Evolutionary conservation across 1,284 basidiomycete genomes (phyloP).

Genomic region (Pyrrhoderma noxium): DNA sequence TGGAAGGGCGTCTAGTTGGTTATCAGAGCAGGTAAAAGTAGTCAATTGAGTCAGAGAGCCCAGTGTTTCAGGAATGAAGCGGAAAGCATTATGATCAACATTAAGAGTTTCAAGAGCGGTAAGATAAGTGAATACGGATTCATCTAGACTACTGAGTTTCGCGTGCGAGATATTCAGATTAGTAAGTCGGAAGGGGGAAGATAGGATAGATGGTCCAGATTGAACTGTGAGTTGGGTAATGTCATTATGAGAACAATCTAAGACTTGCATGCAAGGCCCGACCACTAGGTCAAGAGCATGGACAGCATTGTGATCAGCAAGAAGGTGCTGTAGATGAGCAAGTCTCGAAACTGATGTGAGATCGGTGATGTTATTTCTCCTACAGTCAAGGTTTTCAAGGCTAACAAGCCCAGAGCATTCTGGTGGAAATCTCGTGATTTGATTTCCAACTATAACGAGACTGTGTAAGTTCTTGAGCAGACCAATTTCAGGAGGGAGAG

Average conservation of each 20-base stretch:
- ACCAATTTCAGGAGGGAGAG: slow-evolving; percentile 78
- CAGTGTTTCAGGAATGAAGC: slow-evolving; percentile 76
- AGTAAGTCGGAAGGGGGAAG: slow-evolving; percentile 60
- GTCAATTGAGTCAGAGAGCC: slow-evolving; percentile 68
- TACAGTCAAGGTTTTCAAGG: slow-evolving; percentile 72
- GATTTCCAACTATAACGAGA: slow-evolving; percentile 87
- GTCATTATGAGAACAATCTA: slow-evolving; percentile 76
- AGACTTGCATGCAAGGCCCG: slow-evolving; percentile 49
- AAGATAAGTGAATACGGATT: slow-evolving; percentile 65
- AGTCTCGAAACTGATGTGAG: slow-evolving; percentile 63
- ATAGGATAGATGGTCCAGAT: slow-evolving; percentile 42
- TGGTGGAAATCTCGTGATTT: slow-evolving; percentile 70
- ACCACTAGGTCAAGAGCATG: slow-evolving; percentile 74
- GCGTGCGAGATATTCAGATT: slow-evolving; percentile 85
- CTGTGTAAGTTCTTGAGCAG: slow-evolving; percentile 63
- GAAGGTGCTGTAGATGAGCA: slow-evolving; percentile 59
- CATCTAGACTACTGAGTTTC: slow-evolving; percentile 83
- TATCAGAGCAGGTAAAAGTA: slow-evolving; percentile 83
- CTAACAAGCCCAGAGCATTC: slow-evolving; percentile 56
- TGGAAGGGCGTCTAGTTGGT: slow-evolving; percentile 77
- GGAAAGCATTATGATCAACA: slow-evolving; percentile 85
- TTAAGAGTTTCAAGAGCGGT: slow-evolving; percentile 66
- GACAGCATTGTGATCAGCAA: slow-evolving; percentile 77
- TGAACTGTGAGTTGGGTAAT: slow-evolving; percentile 74
- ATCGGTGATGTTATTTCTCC: slow-evolving; percentile 77